phyloP scores from a whole-genome alignment of 2,329 filamentous ascomycete species.

The Fusarium sp. region DNA sequence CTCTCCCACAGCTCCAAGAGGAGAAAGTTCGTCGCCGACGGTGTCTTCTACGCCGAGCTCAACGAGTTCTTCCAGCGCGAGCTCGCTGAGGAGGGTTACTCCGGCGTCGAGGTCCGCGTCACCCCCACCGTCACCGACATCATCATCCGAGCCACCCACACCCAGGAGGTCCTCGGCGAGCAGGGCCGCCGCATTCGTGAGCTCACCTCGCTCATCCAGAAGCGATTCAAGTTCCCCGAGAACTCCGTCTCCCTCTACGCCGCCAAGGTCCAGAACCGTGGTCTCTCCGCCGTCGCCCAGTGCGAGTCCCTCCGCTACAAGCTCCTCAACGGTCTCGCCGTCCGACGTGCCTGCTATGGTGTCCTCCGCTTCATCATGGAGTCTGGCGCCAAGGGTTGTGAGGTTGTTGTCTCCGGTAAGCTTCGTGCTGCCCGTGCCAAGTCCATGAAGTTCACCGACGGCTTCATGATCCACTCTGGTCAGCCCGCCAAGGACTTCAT shows the following conservation, averaged over 20 bases:
- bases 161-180: slow-evolving; percentile 99
- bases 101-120: slow-evolving; percentile 99
- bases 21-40: slow-evolving; percentile 96
- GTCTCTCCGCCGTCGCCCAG: slow-evolving; percentile 99
- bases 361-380: slow-evolving; percentile 99
- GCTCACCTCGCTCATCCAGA: slow-evolving; percentile 99
- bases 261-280: slow-evolving; percentile 99
- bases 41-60: slow-evolving; percentile 99
- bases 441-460: slow-evolving; percentile 99
- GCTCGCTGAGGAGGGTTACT: slow-evolving; percentile 99
- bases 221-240: slow-evolving; percentile 99
- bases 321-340: slow-evolving; percentile 98
- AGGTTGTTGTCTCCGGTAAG: slow-evolving; percentile 99
- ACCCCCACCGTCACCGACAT: slow-evolving; percentile 99
- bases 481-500: slow-evolving; percentile 99
- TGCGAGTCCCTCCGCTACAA: slow-evolving; percentile 99
- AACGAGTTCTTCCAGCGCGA: slow-evolving; percentile 99
- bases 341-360: slow-evolving; percentile 99
- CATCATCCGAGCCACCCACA: slow-evolving; percentile 99
- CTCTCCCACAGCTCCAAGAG: slow-evolving; percentile 77
- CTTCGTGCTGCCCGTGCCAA: slow-evolving; percentile 98
- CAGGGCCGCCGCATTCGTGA: slow-evolving; percentile 99
- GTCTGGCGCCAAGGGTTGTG: slow-evolving; percentile 98
- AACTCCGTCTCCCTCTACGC: slow-evolving; percentile 99
- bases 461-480: slow-evolving; percentile 99